Percentiles rank a stretch among this genome's conserved stretches.
These are phyloP conservation scores for Botrytis byssoidea DNA, from an alignment of 2,329 filamentous ascomycete species.

Conservation along the genomic window DNA sequence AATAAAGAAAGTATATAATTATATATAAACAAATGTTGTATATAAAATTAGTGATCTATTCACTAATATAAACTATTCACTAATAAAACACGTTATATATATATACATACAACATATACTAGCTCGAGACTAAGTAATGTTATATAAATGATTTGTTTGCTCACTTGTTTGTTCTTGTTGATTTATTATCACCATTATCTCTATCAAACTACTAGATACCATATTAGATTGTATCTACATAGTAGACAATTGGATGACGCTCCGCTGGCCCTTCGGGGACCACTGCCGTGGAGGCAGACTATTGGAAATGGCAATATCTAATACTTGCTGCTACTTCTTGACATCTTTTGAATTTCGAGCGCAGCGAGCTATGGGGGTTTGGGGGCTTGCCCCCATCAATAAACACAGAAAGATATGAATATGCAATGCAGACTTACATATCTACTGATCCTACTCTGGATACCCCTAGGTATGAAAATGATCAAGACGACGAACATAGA, in stretches of 20 bases:
- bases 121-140: no score
- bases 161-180: not conserved
- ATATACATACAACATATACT: not conserved
- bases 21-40: no score
- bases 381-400: slow-evolving; percentile 9
- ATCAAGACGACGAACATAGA: not conserved
- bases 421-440: no score
- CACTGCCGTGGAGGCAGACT: slow-evolving; percentile 13
- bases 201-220: not conserved
- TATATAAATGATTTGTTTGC: no score
- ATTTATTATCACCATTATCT: not conserved
- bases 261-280: slow-evolving; percentile 5
- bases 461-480: no score
- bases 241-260: not conserved
- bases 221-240: not conserved
- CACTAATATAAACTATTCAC: no score
- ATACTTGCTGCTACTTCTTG: not conserved
- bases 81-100: no score
- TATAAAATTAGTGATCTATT: no score
- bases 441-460: not conserved
- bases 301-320: not conserved
- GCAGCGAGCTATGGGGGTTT: slow-evolving; percentile 13
- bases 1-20: no score
- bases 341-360: not conserved
- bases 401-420: no score